phyloP scores from a whole-genome alignment of 2,329 filamentous ascomycete genomes.

The Bimuria novae-zelandiae region DNA sequence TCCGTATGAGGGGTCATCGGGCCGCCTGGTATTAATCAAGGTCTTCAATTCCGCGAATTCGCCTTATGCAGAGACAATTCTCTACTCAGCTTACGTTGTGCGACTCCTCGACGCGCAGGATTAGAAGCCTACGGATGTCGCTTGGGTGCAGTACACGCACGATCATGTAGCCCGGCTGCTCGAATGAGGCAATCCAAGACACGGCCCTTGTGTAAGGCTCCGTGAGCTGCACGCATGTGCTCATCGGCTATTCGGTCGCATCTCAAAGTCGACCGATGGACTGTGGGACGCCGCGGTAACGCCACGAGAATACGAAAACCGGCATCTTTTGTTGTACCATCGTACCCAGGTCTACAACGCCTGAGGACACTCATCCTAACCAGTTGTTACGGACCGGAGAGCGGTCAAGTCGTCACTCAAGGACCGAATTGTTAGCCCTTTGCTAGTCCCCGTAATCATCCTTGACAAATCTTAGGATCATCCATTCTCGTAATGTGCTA shows the following conservation, averaged over 20 bases:
- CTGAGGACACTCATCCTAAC: background rate
- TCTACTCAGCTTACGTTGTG: background rate
- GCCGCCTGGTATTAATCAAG: background rate
- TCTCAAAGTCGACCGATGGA: background rate
- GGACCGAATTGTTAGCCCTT: background rate
- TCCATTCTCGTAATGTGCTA: background rate
- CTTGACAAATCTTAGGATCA: background rate
- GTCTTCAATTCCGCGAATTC: background rate
- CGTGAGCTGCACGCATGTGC: too few relatives aligned
- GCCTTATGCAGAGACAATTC: background rate
- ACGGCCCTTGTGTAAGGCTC: too few relatives aligned
- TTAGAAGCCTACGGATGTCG: background rate
- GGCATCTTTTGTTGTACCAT: background rate
- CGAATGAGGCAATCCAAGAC: background rate
- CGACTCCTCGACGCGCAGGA: background rate
- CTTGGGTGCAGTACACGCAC: background rate
- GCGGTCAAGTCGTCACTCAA: background rate
- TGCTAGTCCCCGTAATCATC: background rate
- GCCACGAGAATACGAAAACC: constrained; percentile 1
- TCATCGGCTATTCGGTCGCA: too few relatives aligned
- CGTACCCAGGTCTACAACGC: constrained; percentile 1
- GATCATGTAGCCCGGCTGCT: too few relatives aligned
- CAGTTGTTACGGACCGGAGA: background rate
- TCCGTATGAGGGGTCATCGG: background rate
- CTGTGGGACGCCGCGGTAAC: background rate